Evolutionary conservation across 495 filamentous ascomycete species (phyloP), one percentile per base, ranked within the genome.

Genomic region (Xylaria palmicola): DNA sequence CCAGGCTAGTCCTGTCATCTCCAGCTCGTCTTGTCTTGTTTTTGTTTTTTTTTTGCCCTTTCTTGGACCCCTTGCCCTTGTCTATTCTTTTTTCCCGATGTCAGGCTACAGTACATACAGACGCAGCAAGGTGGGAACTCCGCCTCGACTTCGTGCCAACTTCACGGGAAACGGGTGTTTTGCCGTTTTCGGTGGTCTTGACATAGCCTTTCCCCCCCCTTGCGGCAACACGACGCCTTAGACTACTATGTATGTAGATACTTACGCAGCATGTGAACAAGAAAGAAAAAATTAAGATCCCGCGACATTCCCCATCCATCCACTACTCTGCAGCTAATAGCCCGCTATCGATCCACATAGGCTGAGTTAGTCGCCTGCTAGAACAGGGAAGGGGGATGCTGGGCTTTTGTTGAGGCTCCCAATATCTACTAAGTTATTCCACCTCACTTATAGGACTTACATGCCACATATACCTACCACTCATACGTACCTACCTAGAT

Each of bases 391-490:
- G 20, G 12, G 22, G 43, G 39, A 34, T 6, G 40, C 17, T 15
- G 29, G 15, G n/a, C n/a, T 41, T 47, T 34, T 45, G 40, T 47
- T 47, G 55, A 57, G 55, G 55, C 55, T 57, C 40, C 22, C 41
- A 36, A 26, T n/a, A 22, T 37, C 4, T 34, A 24, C 7, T 27
- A 22, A 43, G 1, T 19, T 34, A 47, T 27, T 24, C 32, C 12
- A 39, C 53, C 39, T 56, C 8, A 26, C 22, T 44, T n/a, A n/a
- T n/a, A n/a, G 17, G 5, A 19, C 19, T 22, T 5, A 22, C 5
- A 44, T 19, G 3, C 19, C 41, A 15, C 15, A 5, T 4, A 15
- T 40, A 12, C 37, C 15, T 40, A 7, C 4, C 37, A 40, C 32
- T 34, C 32, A 34, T 34, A n/a, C n/a, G n/a, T n/a, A n/a, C n/a